Evolutionary conservation across 495 filamentous ascomycete species (phyloP), one percentile per base, ranked within the genome.

Genomic region (Daldinia loculata): DNA sequence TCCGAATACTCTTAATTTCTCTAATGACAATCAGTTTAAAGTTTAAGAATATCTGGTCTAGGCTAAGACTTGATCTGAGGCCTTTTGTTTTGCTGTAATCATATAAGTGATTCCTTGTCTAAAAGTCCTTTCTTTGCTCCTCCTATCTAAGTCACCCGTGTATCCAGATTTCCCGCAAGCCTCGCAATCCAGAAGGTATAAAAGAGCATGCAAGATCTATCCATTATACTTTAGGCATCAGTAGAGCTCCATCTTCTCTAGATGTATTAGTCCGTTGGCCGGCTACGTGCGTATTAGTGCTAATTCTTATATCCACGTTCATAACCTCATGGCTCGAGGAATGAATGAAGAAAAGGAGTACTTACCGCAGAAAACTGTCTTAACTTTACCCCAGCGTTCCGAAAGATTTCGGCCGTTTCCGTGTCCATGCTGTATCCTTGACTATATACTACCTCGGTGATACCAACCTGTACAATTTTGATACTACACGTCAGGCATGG

Each of bases 401-500:
- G 76, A 53, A 97, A 89, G 45, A 97, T 89, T 27, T 84, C 85
- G n/a, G 93, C 92, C 30, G 93, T 93, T 80, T 93, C 87, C 26
- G 80, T 83, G 78, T 99, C 95, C 92, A 99, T 97, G 66, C 92
- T 93, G 74, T 99, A 99, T 6, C 93, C 88, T 75, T 95, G 90
- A 53, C 88, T 92, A 77, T 96, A 99, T 29, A 99, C 95, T 27
- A 99, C 95, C 82, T 99, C 95, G 24, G 85, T 88, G 32, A 99
- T 97, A 0, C 95, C 95, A 26, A 98, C 93, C 80, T 99, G 95
- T 7, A 91, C 89, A 74, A 99, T 98, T 79, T 99, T 99, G 81
- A 98, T 94, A 69, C 92, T 95, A 78, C 95, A 99, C n/a, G 95
- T 99, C 83, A 98, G 84, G 73, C 95, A 99, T 12, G 95, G 95